Conservation (phyloP, 2,329 filamentous ascomycete genomes). For the Hypoxylon sp. region DNA sequence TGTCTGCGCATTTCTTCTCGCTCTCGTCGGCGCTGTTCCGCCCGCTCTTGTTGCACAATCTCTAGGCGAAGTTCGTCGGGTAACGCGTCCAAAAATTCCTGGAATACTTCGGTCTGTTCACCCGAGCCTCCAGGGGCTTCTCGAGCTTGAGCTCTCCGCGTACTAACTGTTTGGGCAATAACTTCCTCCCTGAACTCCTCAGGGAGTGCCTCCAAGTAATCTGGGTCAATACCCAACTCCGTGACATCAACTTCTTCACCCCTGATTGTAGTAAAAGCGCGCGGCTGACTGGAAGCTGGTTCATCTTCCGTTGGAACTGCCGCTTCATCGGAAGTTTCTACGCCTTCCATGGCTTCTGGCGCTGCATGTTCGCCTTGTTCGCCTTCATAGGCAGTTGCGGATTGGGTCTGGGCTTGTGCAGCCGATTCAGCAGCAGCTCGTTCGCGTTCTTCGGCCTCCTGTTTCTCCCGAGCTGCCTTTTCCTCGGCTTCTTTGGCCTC, state of each 20-base stretch:
- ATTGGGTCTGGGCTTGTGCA: slow-evolving; percentile 65
- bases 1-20: slow-evolving; percentile 84
- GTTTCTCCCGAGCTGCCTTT: slow-evolving; percentile 75
- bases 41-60: slow-evolving; percentile 89
- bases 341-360: slow-evolving; percentile 54
- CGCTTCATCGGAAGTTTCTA: slow-evolving; percentile 55
- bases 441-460: slow-evolving; percentile 79
- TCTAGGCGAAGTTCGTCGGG: slow-evolving; percentile 92
- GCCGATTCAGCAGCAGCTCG: slow-evolving; percentile 70
- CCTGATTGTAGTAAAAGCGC: slow-evolving; percentile 86
- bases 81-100: slow-evolving; percentile 93
- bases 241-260: slow-evolving; percentile 94
- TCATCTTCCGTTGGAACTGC: slow-evolving; percentile 56
- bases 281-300: slow-evolving; percentile 66
- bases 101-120: slow-evolving; percentile 86
- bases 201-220: slow-evolving; percentile 96
- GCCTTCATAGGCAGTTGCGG: slow-evolving; percentile 63
- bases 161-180: slow-evolving; percentile 89
- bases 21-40: slow-evolving; percentile 89
- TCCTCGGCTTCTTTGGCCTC: slow-evolving; percentile 82
- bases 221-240: slow-evolving; percentile 91
- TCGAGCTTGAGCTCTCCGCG: slow-evolving; percentile 83
- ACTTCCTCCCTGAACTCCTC: slow-evolving; percentile 98
- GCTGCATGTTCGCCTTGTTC: slow-evolving; percentile 55
- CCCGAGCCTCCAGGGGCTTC: slow-evolving; percentile 77